phyloP scores from a whole-genome alignment of 2,329 filamentous ascomycete genomes.

The Cylindrodendrum hubeiense region DNA sequence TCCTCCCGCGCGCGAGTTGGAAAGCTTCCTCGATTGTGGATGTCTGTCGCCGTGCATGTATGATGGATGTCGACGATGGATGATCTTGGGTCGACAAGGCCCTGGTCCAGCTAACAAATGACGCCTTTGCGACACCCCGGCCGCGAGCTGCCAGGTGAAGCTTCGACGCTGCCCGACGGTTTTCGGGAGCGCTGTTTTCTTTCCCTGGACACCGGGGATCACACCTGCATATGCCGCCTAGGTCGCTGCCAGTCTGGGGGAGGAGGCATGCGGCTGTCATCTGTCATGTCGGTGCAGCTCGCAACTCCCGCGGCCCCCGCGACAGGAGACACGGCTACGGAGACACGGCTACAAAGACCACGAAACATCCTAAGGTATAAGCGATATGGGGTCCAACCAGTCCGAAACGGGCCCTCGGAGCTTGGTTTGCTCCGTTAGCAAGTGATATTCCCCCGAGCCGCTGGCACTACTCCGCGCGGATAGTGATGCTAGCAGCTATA shows the following conservation, averaged over 20 bases:
- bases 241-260: slow-evolving; percentile 10
- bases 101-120: slow-evolving; percentile 3
- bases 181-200: slow-evolving; percentile 18
- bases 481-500: background rate
- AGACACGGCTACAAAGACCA: background rate
- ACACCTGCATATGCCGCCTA: slow-evolving; percentile 36
- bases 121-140: slow-evolving; percentile 8
- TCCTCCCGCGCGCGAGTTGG: background rate
- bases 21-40: background rate
- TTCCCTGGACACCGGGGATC: slow-evolving; percentile 35
- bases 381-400: background rate
- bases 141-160: slow-evolving; percentile 8
- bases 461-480: background rate
- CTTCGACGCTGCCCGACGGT: slow-evolving; percentile 27
- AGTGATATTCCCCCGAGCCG: background rate
- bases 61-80: too few relatives aligned
- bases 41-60: too few relatives aligned
- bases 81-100: background rate
- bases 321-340: background rate
- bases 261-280: slow-evolving; percentile 1
- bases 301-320: background rate
- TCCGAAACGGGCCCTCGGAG: background rate
- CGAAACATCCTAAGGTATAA: background rate
- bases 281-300: background rate
- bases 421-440: background rate